phyloP scores from a whole-genome alignment of 2,329 filamentous ascomycete species.

The Chaetomium sp. region DNA sequence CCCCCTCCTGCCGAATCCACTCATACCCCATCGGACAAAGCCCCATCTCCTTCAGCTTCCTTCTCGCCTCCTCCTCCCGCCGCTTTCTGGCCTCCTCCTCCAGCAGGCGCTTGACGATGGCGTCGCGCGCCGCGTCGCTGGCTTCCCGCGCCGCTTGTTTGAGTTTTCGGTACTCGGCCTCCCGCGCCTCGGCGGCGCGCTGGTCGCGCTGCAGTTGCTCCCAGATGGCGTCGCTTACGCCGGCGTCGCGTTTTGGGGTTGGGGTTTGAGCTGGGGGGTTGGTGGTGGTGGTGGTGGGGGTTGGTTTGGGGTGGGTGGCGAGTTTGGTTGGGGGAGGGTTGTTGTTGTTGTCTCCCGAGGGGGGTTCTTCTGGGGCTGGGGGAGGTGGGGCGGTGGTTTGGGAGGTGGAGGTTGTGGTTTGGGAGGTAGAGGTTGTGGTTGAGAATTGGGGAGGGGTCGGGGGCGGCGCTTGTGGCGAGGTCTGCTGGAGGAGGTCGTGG shows the following conservation, averaged over 20 bases:
- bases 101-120: conserved; percentile 43
- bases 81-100: conserved; percentile 47
- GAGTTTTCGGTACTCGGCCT: conserved; percentile 43
- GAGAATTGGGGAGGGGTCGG: background rate
- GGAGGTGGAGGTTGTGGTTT: background rate
- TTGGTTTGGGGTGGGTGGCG: background rate
- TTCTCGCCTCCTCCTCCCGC: conserved; percentile 44
- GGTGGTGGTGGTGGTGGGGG: background rate
- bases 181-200: conserved; percentile 41
- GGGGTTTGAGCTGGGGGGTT: background rate
- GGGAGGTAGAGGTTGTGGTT: background rate
- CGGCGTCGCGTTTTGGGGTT: conserved; percentile 50
- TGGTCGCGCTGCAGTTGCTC: conserved; percentile 58
- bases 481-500: background rate
- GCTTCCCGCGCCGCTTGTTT: conserved; percentile 37
- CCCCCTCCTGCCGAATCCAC: conserved; percentile 62
- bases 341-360: background rate
- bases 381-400: background rate
- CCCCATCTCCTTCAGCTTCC: conserved; percentile 55
- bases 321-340: background rate
- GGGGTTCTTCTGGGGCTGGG: background rate
- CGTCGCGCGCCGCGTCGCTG: conserved; percentile 41
- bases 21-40: conserved; percentile 57
- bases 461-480: background rate
- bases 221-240: conserved; percentile 64